Conservation (phyloP, 2,329 filamentous ascomycete genomes). For the Botryosphaeria agaves region DNA sequence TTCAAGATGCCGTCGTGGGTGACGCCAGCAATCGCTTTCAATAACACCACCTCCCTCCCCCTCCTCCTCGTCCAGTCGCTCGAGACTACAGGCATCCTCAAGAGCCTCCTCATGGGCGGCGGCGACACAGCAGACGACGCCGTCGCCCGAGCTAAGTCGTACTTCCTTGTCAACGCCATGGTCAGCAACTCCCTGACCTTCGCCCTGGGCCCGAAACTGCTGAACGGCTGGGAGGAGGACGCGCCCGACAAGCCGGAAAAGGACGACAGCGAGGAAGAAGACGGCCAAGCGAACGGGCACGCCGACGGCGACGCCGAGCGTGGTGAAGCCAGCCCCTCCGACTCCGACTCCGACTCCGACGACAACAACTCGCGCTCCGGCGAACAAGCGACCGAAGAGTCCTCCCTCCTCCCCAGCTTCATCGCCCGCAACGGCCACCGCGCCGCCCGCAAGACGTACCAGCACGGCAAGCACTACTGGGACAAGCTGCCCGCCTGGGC, state of each 20-base stretch:
- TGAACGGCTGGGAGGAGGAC: conserved; percentile 30
- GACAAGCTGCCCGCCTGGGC: conserved; percentile 17
- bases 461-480: conserved; percentile 16
- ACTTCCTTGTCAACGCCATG: conserved; percentile 49
- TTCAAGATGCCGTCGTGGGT: conserved; percentile 36
- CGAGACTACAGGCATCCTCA: conserved; percentile 38
- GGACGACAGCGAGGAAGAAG: conserved; percentile 12
- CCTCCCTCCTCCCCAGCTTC: conserved; percentile 30
- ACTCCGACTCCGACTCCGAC: not conserved
- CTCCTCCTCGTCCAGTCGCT: conserved; percentile 35
- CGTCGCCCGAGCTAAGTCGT: conserved; percentile 43
- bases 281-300: conserved; percentile 10
- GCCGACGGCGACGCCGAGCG: conserved; percentile 12
- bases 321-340: conserved; percentile 3
- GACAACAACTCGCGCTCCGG: no score
- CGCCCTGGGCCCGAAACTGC: conserved; percentile 40
- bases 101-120: conserved; percentile 25
- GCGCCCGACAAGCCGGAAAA: conserved; percentile 10
- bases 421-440: conserved; percentile 13
- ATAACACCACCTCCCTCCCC: conserved; percentile 38
- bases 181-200: conserved; percentile 47
- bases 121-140: conserved; percentile 27
- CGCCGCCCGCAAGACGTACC: conserved; percentile 15
- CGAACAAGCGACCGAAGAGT: conserved; percentile 25
- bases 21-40: conserved; percentile 36